phyloP scores from a whole-genome alignment of 305 asterid species.

The Solanum hybrid region DNA sequence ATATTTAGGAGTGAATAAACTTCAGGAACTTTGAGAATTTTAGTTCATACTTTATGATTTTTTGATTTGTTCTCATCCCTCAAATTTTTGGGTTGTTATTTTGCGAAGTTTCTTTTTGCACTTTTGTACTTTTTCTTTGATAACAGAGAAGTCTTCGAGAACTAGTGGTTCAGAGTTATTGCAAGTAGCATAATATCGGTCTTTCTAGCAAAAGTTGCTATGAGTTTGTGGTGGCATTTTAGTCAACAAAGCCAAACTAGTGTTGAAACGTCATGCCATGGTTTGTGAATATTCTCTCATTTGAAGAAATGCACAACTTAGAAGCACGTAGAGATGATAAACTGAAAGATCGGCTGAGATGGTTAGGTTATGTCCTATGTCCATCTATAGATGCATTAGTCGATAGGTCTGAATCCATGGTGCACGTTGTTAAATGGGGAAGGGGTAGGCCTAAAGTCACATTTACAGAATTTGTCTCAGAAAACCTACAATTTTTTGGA shows the following conservation, averaged over 20 bases:
- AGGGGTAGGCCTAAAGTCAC: not conserved
- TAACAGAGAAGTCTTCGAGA: not conserved
- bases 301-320: not conserved
- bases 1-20: not conserved
- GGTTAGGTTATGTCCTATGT: not conserved
- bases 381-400: not conserved
- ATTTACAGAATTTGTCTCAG: not conserved
- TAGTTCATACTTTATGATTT: not conserved
- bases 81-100: not conserved
- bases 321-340: not conserved
- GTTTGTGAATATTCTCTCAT: not conserved
- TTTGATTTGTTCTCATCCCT: not conserved
- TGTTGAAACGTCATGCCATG: not conserved
- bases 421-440: not conserved
- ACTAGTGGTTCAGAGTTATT: not conserved
- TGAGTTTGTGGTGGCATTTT: not conserved
- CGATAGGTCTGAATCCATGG: not conserved
- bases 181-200: not conserved
- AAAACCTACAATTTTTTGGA: not conserved
- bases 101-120: not conserved
- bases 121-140: not conserved
- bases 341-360: not conserved
- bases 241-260: not conserved
- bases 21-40: not conserved
- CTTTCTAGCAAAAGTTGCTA: not conserved